Percentiles rank a stretch among this genome's conserved stretches.
Conservation (phyloP, 108 stramenopile species). For the Seminavis robusta region DNA sequence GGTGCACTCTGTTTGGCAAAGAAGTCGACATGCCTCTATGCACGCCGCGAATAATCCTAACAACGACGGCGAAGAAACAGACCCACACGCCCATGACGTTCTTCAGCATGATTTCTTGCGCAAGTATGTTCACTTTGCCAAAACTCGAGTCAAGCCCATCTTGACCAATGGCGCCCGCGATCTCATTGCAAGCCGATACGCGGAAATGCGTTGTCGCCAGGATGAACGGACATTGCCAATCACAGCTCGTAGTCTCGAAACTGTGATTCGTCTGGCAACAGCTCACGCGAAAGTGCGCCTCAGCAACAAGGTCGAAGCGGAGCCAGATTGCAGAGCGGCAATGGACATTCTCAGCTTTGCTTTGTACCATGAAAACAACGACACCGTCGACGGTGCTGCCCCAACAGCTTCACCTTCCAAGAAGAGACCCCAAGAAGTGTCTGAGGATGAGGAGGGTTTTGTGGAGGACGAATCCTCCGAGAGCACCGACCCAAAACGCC, state of each 20-base stretch:
- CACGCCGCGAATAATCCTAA: neutral
- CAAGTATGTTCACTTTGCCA: slow-evolving; percentile 97
- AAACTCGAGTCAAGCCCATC: slow-evolving; percentile 84
- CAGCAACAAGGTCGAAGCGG: slow-evolving; percentile 62
- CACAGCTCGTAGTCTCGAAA: slow-evolving; percentile 97
- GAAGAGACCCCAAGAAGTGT: slow-evolving; percentile 1
- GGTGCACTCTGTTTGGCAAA: slow-evolving; percentile 74
- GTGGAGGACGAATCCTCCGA: neutral
- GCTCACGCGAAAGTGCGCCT: slow-evolving; percentile 95
- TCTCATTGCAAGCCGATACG: slow-evolving; percentile 93
- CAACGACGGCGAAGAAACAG: slow-evolving; percentile 32
- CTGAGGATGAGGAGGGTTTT: slow-evolving; percentile 5
- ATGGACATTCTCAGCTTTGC: slow-evolving; percentile 89
- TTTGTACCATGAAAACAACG: slow-evolving; percentile 78
- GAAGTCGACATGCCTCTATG: slow-evolving; percentile 33
- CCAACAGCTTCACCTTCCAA: neutral
- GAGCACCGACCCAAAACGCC: neutral
- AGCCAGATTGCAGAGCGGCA: slow-evolving; percentile 71
- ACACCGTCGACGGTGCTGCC: slow-evolving; percentile 11
- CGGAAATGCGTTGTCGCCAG: slow-evolving; percentile 90
- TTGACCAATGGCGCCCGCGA: slow-evolving; percentile 93
- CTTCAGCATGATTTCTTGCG: slow-evolving; percentile 93
- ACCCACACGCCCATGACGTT: slow-evolving; percentile 72
- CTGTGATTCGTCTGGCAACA: slow-evolving; percentile 95
- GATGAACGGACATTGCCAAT: slow-evolving; percentile 89